phyloP scores from a whole-genome alignment of 1,139 yeast genomes.

The Dujonia santamariae region DNA sequence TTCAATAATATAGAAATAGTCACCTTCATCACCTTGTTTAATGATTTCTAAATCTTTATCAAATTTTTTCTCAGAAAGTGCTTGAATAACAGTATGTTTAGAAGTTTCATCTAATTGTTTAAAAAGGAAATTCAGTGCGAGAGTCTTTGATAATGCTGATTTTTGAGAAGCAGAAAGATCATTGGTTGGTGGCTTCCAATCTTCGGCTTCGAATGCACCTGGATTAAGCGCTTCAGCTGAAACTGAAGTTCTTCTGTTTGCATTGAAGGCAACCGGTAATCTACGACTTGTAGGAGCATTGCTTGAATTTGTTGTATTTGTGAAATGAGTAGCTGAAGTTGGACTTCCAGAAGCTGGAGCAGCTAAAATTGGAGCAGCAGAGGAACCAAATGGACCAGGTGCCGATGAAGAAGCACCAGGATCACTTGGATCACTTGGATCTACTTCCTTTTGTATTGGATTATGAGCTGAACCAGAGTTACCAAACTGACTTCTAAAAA shows the following conservation, averaged over 20 bases:
- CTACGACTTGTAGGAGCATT: conserved; percentile 12
- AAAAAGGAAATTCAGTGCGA: conserved; percentile 80
- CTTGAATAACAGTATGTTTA: conserved; percentile 72
- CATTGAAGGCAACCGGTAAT: conserved; percentile 62
- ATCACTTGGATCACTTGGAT: conserved; percentile 25
- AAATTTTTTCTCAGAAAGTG: conserved; percentile 70
- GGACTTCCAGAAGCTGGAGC: conserved; percentile 1
- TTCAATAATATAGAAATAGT: conserved; percentile 87
- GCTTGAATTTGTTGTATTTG: conserved; percentile 3
- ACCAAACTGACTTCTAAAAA: conserved; percentile 46
- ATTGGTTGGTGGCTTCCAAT: conserved; percentile 74
- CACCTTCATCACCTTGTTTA: conserved; percentile 95
- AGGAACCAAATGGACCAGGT: conserved; percentile 22
- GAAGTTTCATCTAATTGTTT: conserved; percentile 72
- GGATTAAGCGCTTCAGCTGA: conserved; percentile 76
- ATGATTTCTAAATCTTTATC: conserved; percentile 66
- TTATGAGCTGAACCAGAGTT: conserved; percentile 13
- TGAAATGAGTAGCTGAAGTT: not conserved
- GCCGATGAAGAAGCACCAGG: conserved; percentile 9
- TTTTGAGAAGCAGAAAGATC: conserved; percentile 65
- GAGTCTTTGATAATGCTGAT: conserved; percentile 63
- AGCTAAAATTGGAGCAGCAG: conserved; percentile 9
- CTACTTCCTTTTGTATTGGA: conserved; percentile 17
- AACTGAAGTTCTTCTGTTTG: conserved; percentile 82
- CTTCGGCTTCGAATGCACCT: conserved; percentile 52